These are phyloP conservation scores for Ceratocystis lukuohia DNA, from an alignment of 2,329 filamentous ascomycete species.

Conservation along the genomic window DNA sequence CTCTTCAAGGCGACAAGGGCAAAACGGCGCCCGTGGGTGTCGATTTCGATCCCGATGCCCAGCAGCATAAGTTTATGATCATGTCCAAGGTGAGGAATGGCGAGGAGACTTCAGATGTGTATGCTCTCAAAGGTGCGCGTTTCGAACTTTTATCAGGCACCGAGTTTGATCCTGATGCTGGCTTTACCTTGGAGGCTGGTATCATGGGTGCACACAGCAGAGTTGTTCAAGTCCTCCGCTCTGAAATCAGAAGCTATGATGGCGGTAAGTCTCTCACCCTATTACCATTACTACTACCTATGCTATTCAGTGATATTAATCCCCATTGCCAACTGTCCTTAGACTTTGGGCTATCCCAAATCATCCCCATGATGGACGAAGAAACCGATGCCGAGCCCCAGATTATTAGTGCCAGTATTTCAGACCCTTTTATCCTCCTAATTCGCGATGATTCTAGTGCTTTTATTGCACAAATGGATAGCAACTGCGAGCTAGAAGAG, in stretches of 20 bases:
- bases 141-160: conserved; percentile 66
- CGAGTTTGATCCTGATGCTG: conserved; percentile 84
- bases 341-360: conserved; percentile 82
- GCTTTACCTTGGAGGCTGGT: conserved; percentile 72
- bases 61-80: conserved; percentile 70
- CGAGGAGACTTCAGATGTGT: conserved; percentile 66
- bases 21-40: conserved; percentile 36
- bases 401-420: conserved; percentile 68
- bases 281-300: conserved; percentile 12
- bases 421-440: conserved; percentile 73
- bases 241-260: conserved; percentile 82
- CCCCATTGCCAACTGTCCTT: conserved; percentile 21
- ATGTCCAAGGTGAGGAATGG: conserved; percentile 60
- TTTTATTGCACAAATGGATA: conserved; percentile 63
- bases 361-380: conserved; percentile 84
- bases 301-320: neutral
- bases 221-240: conserved; percentile 76
- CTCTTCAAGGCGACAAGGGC: conserved; percentile 33
- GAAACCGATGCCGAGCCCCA: conserved; percentile 70
- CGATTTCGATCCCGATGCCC: conserved; percentile 42
- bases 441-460: conserved; percentile 72
- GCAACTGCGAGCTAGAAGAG: conserved; percentile 71
- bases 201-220: conserved; percentile 67
- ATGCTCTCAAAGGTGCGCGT: conserved; percentile 56
- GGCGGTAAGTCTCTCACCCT: conserved; percentile 47